Evolutionary conservation across 805 yeast genomes (phyloP).

Genomic region (Pichia pseudocactophila): DNA sequence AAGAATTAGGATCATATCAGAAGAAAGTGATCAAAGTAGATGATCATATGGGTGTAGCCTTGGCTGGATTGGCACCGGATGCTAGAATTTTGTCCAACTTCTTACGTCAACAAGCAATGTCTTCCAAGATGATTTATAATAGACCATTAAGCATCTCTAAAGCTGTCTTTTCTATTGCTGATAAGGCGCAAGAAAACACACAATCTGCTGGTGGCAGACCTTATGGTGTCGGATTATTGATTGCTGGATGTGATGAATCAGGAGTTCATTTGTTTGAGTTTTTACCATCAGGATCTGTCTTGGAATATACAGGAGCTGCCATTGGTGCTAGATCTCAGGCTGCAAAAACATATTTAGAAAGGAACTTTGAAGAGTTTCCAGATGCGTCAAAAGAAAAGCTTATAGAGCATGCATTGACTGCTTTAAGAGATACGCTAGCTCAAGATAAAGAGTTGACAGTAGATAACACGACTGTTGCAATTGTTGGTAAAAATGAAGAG

Average conservation of each 20-base stretch:
- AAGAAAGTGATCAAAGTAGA: conserved; percentile 88
- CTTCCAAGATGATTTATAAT: conserved; percentile 74
- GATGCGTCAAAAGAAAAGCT: conserved; percentile 59
- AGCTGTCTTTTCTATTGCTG: conserved; percentile 82
- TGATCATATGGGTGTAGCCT: conserved; percentile 87
- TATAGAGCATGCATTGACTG: conserved; percentile 77
- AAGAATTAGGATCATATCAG: conserved; percentile 94
- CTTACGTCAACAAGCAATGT: conserved; percentile 86
- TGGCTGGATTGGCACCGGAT: conserved; percentile 97
- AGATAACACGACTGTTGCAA: conserved; percentile 82
- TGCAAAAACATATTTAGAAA: conserved; percentile 90
- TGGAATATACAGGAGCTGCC: conserved; percentile 89
- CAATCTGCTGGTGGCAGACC: conserved; percentile 96
- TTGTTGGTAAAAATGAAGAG: conserved; percentile 70
- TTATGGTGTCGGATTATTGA: conserved; percentile 90
- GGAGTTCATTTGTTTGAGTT: conserved; percentile 94
- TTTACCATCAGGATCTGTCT: conserved; percentile 89
- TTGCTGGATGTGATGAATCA: conserved; percentile 85
- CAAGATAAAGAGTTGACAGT: conserved; percentile 87
- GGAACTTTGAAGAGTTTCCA: conserved; percentile 63
- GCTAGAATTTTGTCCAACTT: conserved; percentile 89
- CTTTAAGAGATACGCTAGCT: conserved; percentile 86
- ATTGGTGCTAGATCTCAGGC: conserved; percentile 99
- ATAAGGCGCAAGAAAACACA: conserved; percentile 94
- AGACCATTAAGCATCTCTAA: conserved; percentile 76